phyloP scores from a whole-genome alignment of 495 filamentous ascomycete genomes.

The Xylaria cubensis region DNA sequence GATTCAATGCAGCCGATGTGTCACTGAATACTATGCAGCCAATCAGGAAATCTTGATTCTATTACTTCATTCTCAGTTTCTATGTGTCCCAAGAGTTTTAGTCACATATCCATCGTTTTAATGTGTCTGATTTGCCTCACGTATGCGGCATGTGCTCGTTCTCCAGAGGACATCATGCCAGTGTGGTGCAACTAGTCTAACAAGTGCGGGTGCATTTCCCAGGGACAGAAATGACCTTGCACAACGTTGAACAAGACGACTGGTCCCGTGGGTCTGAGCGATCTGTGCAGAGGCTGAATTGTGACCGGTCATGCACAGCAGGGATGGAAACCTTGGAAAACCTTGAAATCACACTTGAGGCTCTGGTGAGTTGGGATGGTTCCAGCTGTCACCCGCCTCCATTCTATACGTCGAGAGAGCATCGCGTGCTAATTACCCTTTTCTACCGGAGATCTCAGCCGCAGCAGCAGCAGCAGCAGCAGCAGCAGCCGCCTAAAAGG shows the following conservation, averaged over 20 bases:
- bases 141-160: slow-evolving; percentile 19
- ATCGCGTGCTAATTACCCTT: slow-evolving; percentile 19
- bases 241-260: slow-evolving; percentile 20
- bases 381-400: slow-evolving; percentile 9
- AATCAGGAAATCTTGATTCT: slow-evolving; percentile 25
- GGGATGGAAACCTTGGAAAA: neutral
- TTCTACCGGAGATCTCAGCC: slow-evolving; percentile 11
- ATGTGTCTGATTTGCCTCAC: slow-evolving; percentile 18
- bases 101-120: slow-evolving; percentile 9
- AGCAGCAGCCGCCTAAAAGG: neutral
- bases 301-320: slow-evolving; percentile 2
- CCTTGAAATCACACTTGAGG: slow-evolving; percentile 11
- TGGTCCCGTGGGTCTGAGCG: slow-evolving; percentile 13
- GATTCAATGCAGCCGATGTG: slow-evolving; percentile 27
- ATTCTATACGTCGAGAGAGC: slow-evolving; percentile 6
- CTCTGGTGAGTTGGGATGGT: slow-evolving; percentile 17
- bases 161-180: slow-evolving; percentile 12
- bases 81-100: slow-evolving; percentile 16
- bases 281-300: neutral
- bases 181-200: slow-evolving; percentile 13
- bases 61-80: slow-evolving; percentile 24
- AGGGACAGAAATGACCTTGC: slow-evolving; percentile 1
- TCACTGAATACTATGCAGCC: slow-evolving; percentile 20
- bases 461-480: slow-evolving; percentile 7
- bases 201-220: neutral